Conservation (phyloP, 306 rosid species). For the Trifolium pratense region DNA sequence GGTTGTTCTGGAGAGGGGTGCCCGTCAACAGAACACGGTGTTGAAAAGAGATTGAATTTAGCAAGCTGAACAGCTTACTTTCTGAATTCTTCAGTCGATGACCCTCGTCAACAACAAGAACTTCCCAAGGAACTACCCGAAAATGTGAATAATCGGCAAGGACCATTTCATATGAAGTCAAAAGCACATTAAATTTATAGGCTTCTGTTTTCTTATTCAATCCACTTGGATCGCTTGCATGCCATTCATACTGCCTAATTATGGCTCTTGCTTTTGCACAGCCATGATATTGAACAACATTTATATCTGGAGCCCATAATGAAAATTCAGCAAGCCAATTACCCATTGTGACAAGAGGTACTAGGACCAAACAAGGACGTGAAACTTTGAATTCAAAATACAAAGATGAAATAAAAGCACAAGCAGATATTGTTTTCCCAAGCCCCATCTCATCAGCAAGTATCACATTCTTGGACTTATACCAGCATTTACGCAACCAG, state of each 20-base stretch:
- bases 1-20: conserved; percentile 97
- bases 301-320: conserved; percentile 92
- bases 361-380: conserved; percentile 96
- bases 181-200: conserved; percentile 87
- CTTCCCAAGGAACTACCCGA: conserved; percentile 99
- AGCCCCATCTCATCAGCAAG: conserved; percentile 99
- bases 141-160: conserved; percentile 95
- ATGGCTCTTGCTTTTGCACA: conserved; percentile 94
- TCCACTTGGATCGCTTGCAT: conserved; percentile 69
- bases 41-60: conserved; percentile 89
- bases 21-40: conserved; percentile 98
- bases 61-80: conserved; percentile 98
- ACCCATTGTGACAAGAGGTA: conserved; percentile 98
- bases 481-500: conserved; percentile 99
- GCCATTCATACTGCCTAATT: conserved; percentile 98
- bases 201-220: conserved; percentile 75
- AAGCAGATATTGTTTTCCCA: conserved; percentile 96
- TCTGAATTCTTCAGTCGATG: conserved; percentile 96
- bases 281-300: conserved; percentile 98
- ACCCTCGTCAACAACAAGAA: conserved; percentile 97
- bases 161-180: conserved; percentile 97
- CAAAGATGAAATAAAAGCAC: conserved; percentile 87
- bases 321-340: conserved; percentile 97
- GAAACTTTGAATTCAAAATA: conserved; percentile 87
- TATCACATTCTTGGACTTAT: conserved; percentile 91